phyloP scores from a whole-genome alignment of 139 green algal species.

The Chlorella sp. region DNA sequence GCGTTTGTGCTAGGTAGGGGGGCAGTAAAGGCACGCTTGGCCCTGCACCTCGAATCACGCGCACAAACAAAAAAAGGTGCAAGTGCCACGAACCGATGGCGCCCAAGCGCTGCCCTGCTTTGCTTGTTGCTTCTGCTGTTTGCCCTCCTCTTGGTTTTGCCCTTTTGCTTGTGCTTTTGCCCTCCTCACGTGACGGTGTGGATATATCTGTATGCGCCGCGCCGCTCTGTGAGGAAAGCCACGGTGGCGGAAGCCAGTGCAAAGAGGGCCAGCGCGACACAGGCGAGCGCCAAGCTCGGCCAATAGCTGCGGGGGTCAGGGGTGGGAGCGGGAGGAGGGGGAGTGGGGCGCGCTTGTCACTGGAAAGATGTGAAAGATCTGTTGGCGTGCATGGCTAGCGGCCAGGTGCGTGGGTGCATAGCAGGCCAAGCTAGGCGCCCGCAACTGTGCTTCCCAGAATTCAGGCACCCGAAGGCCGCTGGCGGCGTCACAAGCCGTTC shows the following conservation, averaged over 20 bases:
- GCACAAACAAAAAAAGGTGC: background rate
- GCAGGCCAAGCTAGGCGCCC: background rate
- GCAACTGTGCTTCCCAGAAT: too few species aligned
- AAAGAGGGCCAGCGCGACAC: background rate
- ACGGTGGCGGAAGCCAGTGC: background rate
- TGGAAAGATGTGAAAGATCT: too few species aligned
- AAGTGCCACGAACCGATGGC: background rate
- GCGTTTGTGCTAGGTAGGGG: too few species aligned
- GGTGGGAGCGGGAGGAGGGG: background rate
- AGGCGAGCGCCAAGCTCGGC: conserved; percentile 9
- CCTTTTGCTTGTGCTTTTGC: too few species aligned
- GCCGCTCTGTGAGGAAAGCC: background rate
- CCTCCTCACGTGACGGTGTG: conserved; percentile 24
- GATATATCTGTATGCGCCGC: conserved; percentile 14
- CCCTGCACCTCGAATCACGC: background rate
- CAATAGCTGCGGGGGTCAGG: background rate
- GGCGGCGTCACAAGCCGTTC: background rate
- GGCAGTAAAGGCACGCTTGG: background rate
- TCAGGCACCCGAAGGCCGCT: too few species aligned
- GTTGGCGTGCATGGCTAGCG: background rate
- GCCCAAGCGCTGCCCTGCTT: too few species aligned
- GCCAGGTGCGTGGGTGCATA: background rate
- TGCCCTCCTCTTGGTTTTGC: too few species aligned
- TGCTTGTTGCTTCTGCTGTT: too few species aligned
- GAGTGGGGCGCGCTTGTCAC: background rate